Base-by-base conservation (phyloP, 352 stramenopile species). In the Phytophthora megakarya region DNA sequence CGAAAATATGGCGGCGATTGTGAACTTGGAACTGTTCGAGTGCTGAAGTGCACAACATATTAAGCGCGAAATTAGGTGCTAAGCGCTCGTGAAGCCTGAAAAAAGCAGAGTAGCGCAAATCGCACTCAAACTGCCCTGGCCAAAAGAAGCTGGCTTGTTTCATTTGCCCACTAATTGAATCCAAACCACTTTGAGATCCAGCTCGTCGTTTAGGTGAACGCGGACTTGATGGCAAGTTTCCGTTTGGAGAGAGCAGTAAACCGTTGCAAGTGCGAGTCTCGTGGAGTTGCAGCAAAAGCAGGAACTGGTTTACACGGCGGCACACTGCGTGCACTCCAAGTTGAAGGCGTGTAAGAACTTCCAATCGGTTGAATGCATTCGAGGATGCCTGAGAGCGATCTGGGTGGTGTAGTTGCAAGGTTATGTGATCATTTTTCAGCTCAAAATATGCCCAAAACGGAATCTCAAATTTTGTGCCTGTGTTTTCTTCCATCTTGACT, bases 21-120 rank as follows among this genome's bases (percentile, higher is more conserved):
- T 95, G 87, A 28, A 96, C 88, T 78, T 96, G 85, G 45, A 96
- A 96, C 50, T 93, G 88, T 62, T 96, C 86, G 13, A 96, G 63
- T 28, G 88, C 88, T 54, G 88, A 92, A 15, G 85, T 92, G 25
- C 84, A 94, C 13, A 96, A 38, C 61, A 88, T 89, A 16, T 89
- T 95, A 6, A 96, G 81, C 12, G 86, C 84, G 48, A 95, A 86
- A 28, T 77, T 89, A 5, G 88, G 81, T 18, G 81, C 72, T 58
- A 96, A 75, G 2, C 88, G 82, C 44, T 95, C 85, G 39, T 96
- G 78, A 19, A 96, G 75, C 26, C 76, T 80, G 59, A 96, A 96
- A 53, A 89, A 80, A 3, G 83, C 75, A 25, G 75, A 83, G 51
- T 94, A 96, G 43, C 91, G 79, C 16, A 86, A 74, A 40, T 90